phyloP scores from a whole-genome alignment of 345 rosid genomes.

The Gossypium turneri region DNA sequence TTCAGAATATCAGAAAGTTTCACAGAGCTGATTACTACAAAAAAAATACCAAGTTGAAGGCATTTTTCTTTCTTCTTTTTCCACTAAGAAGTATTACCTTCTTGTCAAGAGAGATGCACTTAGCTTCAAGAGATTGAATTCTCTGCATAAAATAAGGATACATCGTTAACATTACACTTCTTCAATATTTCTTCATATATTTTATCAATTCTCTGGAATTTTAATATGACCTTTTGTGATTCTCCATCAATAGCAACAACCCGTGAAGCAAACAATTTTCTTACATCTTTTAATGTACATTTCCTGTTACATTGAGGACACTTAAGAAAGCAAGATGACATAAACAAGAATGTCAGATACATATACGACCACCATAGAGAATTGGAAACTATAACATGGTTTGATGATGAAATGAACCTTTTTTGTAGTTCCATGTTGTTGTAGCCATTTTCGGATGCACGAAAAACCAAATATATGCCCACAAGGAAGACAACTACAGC shows the following conservation, averaged over 20 bases:
- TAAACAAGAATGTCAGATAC: not conserved
- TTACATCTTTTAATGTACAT: slow-evolving; percentile 53
- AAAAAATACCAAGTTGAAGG: not conserved
- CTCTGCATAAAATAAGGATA: slow-evolving; percentile 36
- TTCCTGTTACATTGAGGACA: slow-evolving; percentile 81
- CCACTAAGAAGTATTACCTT: slow-evolving; percentile 38
- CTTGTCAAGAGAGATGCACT: slow-evolving; percentile 53
- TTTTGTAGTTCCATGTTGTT: slow-evolving; percentile 41
- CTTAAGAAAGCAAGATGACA: slow-evolving; percentile 25
- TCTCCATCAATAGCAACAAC: slow-evolving; percentile 75
- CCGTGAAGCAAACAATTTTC: slow-evolving; percentile 69
- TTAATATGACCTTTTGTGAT: slow-evolving; percentile 49
- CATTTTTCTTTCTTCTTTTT: not conserved
- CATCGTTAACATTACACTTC: not conserved
- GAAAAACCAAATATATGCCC: slow-evolving; percentile 85
- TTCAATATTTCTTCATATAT: not conserved
- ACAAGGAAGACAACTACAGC: slow-evolving; percentile 81
- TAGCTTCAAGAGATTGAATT: slow-evolving; percentile 56
- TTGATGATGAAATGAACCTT: slow-evolving; percentile 46
- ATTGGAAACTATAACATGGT: slow-evolving; percentile 5
- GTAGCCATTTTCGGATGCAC: slow-evolving; percentile 74
- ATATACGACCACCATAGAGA: not conserved
- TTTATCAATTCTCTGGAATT: not conserved
- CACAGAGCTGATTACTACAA: not conserved
- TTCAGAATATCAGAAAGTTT: not conserved